Base-by-base conservation (phyloP, 2,329 filamentous ascomycete species). In the Endocalyx cinctus region DNA sequence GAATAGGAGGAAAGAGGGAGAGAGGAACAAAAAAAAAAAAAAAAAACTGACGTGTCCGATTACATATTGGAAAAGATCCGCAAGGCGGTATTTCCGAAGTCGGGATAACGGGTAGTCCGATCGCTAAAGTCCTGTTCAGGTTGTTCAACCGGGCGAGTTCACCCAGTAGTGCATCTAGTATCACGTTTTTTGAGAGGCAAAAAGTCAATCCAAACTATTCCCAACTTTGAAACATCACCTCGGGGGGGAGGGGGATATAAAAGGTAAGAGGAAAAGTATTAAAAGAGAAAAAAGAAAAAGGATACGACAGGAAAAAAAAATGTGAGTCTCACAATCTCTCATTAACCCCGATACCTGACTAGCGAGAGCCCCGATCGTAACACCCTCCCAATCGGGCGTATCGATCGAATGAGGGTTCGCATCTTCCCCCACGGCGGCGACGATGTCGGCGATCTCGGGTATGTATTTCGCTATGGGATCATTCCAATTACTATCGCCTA, bases 401-500 rank as follows among this genome's bases (percentile, higher is more conserved):
- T 42, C 48, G 3, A 58, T 48, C 1, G 48, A 51, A 34, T 51
- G 48, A 12, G 45, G 46, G 15, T 45, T 45, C 4, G 17, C 29
- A 2, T 30, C 38, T 7, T 29, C 26, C 4, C 12, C 30, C 7
- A 38, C 34, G 39, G 50, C 36, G 3, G 34, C 46, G n/a, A 45
- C 46, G 11, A 66, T 45, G 33, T 66, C 61, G n/a, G 46, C 46
- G 11, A 66, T 45, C 34, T 66, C 61, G 3, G 63, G 59, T 3
- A 66, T 44, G 31, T 58, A 59, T 11, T 62, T 60, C 2, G 57
- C 56, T 10, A 67, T 49, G 3, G 60, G 60, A 5, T 66, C 58
- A 32, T 59, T 58, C 48, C 56, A 60, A 20, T 55, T 42, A 1
- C 39, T 30, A 17, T 62, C 59, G 1, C 60, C 60, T 1, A 51